Conservation (phyloP, 495 filamentous ascomycete genomes). For the Copromyces sp. region DNA sequence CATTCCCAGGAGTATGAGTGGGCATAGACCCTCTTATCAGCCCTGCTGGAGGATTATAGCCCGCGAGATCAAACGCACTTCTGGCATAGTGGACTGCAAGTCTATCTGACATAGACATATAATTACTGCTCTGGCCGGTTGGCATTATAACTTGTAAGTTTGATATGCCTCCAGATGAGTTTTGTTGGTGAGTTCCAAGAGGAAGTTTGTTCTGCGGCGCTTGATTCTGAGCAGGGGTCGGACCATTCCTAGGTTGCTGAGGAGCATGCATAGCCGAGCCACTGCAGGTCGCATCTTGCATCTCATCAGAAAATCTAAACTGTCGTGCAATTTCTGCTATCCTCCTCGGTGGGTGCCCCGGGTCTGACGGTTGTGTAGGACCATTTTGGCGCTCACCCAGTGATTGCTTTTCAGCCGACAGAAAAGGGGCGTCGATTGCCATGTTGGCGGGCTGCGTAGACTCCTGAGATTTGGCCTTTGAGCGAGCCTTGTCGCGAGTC, state of each 20-base stretch:
- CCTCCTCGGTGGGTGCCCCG: neutral
- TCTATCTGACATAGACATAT: neutral
- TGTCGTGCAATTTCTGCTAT: neutral
- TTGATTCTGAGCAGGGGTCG: neutral
- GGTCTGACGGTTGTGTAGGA: neutral
- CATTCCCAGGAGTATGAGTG: neutral
- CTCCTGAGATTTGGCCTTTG: neutral
- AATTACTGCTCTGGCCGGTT: neutral
- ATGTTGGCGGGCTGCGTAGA: neutral
- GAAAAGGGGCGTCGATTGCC: neutral
- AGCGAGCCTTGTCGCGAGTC: neutral
- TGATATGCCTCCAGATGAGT: neutral
- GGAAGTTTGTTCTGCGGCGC: neutral
- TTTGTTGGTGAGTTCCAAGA: neutral
- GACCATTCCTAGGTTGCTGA: neutral
- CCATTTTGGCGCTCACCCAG: neutral
- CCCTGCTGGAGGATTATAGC: neutral
- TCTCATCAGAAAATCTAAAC: neutral
- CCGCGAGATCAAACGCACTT: neutral
- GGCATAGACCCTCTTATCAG: neutral
- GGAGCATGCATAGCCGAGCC: neutral
- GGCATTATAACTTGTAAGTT: neutral
- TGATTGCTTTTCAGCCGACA: slow-evolving; percentile 1
- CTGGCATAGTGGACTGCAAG: neutral
- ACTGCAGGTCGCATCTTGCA: neutral